Base-by-base conservation (phyloP, 2,329 filamentous ascomycete genomes). In the Venturia effusa region DNA sequence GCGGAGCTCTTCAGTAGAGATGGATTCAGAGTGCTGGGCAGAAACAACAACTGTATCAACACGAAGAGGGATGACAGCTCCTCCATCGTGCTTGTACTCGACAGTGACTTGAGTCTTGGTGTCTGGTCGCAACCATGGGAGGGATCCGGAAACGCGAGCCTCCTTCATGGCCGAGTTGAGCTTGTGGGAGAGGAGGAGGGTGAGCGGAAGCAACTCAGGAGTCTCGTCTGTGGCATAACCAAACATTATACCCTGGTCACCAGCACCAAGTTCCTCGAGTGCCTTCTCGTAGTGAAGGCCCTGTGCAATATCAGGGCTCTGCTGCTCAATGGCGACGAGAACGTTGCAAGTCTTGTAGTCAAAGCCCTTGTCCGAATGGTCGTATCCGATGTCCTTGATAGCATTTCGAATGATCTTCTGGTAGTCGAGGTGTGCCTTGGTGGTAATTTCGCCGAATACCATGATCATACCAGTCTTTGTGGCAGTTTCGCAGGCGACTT, bases 171-270 rank as follows among this genome's bases (percentile, higher is more conserved):
- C 91, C 75, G 88, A 84, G 83, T 99, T 99, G 72, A 99, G 90
- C 84, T 92, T 92, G 87, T 99, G 94, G 74, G 94, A 89, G 75
- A 97, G 87, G 74, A 93, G 85, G 71, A 97, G 84, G 73, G 93
- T 97, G 74, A 99, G 84, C 70, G 94, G 94, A 77, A 97, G 90
- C 72, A 96, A 86, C 83, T 99, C 94, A 67, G 93, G 92, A 73
- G 94, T 97, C 86, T 99, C 94, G 75, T 99, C 94, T 74, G 94
- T 96, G 78, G 94, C 94, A 85, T 99, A 99, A 74, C 94, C 94
- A 80, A 99, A 99, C 94, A 99, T 99, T 84, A 99, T 97, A 84
- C 94, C 94, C 84, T 99, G 94, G 81, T 99, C 94, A 88, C 94
- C 94, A 68, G 94, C 94, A 80, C 94, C 94, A 69, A 99, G 88